Evolutionary conservation across 2,329 filamentous ascomycete species (phyloP).

Genomic region (Ceratocystiopsis brevicomis): DNA sequence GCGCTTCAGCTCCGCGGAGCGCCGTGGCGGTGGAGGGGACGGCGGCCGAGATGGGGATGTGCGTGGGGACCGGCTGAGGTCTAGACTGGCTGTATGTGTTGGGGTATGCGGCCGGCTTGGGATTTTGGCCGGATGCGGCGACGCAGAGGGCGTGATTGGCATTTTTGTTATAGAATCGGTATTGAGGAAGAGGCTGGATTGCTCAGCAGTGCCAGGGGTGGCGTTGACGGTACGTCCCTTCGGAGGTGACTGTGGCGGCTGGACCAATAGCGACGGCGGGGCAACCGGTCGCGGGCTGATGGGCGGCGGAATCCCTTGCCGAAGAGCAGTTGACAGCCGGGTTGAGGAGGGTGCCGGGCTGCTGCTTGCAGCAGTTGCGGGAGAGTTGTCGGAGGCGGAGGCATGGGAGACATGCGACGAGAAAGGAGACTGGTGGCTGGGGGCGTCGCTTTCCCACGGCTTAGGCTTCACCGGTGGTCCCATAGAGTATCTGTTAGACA

Average conservation of each 20-base stretch:
- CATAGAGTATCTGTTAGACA: too few relatives aligned
- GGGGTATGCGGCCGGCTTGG: constrained; percentile 38
- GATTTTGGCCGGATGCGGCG: constrained; percentile 30
- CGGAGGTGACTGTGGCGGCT: constrained; percentile 52
- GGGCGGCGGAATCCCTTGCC: constrained; percentile 23
- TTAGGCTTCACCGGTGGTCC: constrained; percentile 18
- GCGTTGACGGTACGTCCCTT: constrained; percentile 22
- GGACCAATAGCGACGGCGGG: constrained; percentile 48
- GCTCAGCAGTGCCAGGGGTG: constrained; percentile 18
- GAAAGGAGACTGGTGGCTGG: neutral
- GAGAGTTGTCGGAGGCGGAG: neutral
- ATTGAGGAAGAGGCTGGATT: constrained; percentile 28
- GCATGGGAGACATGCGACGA: neutral
- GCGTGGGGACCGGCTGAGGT: constrained; percentile 29
- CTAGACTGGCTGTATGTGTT: constrained; percentile 31
- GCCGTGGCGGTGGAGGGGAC: constrained; percentile 43
- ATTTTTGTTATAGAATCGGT: constrained; percentile 25
- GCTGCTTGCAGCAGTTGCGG: constrained; percentile 5
- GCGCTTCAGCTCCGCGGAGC: constrained; percentile 39
- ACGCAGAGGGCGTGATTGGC: constrained; percentile 21
- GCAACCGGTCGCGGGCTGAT: constrained; percentile 23
- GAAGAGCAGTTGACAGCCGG: constrained; percentile 13
- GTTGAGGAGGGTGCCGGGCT: constrained; percentile 17
- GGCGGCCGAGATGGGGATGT: constrained; percentile 31
- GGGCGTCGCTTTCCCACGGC: constrained; percentile 12